Base-by-base conservation (phyloP, 2,329 filamentous ascomycete genomes). In the Diaporthe eres region DNA sequence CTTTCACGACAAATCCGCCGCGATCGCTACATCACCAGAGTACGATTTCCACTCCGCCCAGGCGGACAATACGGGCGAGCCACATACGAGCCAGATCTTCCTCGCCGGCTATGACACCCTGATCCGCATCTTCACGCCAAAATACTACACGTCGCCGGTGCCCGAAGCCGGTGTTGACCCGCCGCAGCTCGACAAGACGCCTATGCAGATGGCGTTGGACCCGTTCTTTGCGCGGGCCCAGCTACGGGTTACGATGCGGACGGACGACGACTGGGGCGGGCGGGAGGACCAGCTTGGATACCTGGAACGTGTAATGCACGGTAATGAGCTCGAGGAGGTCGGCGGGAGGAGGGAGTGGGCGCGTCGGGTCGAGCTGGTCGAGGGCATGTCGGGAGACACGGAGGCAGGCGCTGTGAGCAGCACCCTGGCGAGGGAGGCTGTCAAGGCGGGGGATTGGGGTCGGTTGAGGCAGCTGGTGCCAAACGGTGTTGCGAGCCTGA, bases 61-160 rank as follows among this genome's bases (percentile, higher is more conserved):
- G 25, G 15, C 34, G 25, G 15, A 31, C 71, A 15, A n/a, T 55
- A 25, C 5, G 34, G 65, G 60, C 31, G 57, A 55, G 55, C 71
- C 47, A 10, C 71, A 73, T 4, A 80, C 82, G 10, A 85, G 88
- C 72, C 93, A 95, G 79, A 85, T 94, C 5, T 94, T 94, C 80
- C 88, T 96, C 3, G 90, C 91, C 2, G 94, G 94, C 39, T 96
- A 92, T 81, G 94, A 96, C 80, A 96, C 94, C 0, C 84, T 96
- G 9, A 90, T 93, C 22, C 90, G 94, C 28, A 91, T 96, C 71
- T 90, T 94, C 72, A 87, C 94, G 67, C 89, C 93, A 0, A 94
- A 93, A 81, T 96, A 96, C 84, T 95, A 95, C 81, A 81, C 72
- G 77, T 85, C 80, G 49, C 82, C 74, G 81, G 76, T 75, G n/a